These are phyloP conservation scores for Drechslerella coelobrocha DNA, from an alignment of 2,329 filamentous ascomycete species.

Conservation along the genomic window DNA sequence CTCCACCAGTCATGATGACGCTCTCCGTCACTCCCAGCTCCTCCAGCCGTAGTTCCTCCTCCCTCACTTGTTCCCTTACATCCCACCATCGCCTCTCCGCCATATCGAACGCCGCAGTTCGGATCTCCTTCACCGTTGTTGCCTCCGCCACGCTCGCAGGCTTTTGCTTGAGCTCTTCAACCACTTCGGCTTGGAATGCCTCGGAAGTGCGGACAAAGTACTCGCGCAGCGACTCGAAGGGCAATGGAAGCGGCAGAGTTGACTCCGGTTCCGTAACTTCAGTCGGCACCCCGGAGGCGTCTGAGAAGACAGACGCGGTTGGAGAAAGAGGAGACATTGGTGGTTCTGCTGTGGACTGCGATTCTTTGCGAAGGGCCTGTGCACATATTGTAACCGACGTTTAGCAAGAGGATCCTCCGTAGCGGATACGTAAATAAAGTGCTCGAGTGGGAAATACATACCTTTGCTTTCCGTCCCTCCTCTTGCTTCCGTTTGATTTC, in stretches of 20 bases:
- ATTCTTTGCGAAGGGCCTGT: conserved; percentile 27
- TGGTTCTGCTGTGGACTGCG: conserved; percentile 20
- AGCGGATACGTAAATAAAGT: neutral
- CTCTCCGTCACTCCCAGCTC: conserved; percentile 94
- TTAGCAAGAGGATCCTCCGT: neutral
- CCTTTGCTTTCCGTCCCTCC: conserved; percentile 54
- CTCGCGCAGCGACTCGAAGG: conserved; percentile 87
- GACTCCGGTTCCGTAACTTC: conserved; percentile 51
- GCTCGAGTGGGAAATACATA: conserved; percentile 7
- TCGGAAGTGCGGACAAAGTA: conserved; percentile 88
- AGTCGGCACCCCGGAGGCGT: conserved; percentile 11
- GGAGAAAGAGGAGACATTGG: conserved; percentile 42
- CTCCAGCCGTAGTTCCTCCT: conserved; percentile 93
- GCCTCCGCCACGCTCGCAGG: conserved; percentile 66
- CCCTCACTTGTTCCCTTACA: conserved; percentile 88
- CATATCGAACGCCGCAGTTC: conserved; percentile 85
- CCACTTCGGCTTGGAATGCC: conserved; percentile 84
- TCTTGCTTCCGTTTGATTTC: conserved; percentile 64
- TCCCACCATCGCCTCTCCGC: conserved; percentile 99
- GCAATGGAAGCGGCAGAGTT: conserved; percentile 61
- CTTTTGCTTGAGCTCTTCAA: conserved; percentile 64
- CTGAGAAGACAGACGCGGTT: conserved; percentile 45
- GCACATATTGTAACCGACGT: no score
- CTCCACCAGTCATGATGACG: conserved; percentile 73
- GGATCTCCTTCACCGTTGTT: conserved; percentile 85